Evolutionary conservation across 1,139 yeast genomes (phyloP).

Genomic region (Diutina mesorugosa): DNA sequence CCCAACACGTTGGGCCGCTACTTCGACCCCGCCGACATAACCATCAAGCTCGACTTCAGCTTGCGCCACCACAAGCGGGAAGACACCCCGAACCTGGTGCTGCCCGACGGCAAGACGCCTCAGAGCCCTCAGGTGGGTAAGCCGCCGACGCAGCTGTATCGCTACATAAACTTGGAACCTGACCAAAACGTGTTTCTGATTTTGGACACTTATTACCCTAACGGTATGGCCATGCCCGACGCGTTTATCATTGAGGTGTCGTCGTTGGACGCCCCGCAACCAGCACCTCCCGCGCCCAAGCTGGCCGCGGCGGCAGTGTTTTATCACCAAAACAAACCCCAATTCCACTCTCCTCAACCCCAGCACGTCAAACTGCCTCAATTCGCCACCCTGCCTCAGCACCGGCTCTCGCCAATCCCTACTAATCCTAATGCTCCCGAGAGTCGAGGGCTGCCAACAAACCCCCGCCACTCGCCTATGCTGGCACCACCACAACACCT

Average conservation of each 20-base stretch:
- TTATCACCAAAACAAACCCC: neutral
- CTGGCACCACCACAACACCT: neutral
- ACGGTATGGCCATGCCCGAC: constrained; percentile 57
- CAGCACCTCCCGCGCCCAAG: neutral
- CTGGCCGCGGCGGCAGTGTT: neutral
- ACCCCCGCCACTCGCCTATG: constrained; percentile 4
- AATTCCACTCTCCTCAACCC: neutral
- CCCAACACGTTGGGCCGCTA: constrained; percentile 54
- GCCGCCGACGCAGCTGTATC: neutral
- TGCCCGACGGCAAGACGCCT: neutral
- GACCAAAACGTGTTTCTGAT: constrained; percentile 51
- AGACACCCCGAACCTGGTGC: neutral
- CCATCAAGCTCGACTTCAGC: neutral
- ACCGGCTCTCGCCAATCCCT: neutral
- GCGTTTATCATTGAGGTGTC: constrained; percentile 42
- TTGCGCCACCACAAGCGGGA: neutral
- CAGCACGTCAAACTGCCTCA: neutral
- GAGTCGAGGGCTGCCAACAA: constrained; percentile 4
- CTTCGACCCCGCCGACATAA: constrained; percentile 61
- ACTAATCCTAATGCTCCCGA: neutral
- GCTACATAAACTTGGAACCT: constrained; percentile 30
- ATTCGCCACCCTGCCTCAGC: neutral
- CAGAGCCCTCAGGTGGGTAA: neutral
- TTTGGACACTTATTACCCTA: constrained; percentile 48
- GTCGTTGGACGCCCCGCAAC: constrained; percentile 4